Evolutionary conservation across 2,329 filamentous ascomycete genomes (phyloP).

Genomic region (Cryphonectria radicalis): DNA sequence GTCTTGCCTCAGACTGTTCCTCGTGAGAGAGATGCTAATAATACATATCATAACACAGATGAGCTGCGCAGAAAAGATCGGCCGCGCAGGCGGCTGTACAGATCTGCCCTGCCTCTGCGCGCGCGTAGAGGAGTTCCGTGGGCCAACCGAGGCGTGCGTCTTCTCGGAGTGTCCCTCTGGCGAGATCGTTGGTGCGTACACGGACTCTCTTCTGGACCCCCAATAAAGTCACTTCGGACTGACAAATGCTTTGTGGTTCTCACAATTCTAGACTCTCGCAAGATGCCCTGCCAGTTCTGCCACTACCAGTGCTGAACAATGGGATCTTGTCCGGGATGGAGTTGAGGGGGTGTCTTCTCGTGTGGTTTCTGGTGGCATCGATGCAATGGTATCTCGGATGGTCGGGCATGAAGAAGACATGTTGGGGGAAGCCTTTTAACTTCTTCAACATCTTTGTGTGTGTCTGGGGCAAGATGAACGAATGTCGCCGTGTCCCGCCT

Average conservation of each 20-base stretch:
- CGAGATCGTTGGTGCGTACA: background rate
- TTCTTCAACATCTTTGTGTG: background rate
- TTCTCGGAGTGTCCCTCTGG: background rate
- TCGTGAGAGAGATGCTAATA: background rate
- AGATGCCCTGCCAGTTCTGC: background rate
- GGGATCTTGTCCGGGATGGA: too few relatives aligned
- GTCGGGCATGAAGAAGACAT: background rate
- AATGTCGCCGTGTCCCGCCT: background rate
- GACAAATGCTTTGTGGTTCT: background rate
- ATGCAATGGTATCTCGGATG: background rate
- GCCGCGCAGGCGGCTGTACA: background rate
- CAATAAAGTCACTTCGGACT: background rate
- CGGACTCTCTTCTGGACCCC: background rate
- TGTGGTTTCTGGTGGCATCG: background rate
- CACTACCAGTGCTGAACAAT: background rate
- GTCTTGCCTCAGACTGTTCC: background rate
- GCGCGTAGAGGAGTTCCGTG: background rate
- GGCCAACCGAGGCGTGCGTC: background rate
- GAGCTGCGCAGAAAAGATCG: background rate
- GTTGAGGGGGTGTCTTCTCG: background rate
- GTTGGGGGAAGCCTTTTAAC: background rate
- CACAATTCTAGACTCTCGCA: background rate
- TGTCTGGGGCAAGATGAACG: background rate
- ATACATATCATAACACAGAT: background rate
- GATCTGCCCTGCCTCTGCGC: background rate